These are phyloP conservation scores for Paramecium bursaria DNA, from an alignment of 73 alveolate genomes.

Conservation along the genomic window DNA sequence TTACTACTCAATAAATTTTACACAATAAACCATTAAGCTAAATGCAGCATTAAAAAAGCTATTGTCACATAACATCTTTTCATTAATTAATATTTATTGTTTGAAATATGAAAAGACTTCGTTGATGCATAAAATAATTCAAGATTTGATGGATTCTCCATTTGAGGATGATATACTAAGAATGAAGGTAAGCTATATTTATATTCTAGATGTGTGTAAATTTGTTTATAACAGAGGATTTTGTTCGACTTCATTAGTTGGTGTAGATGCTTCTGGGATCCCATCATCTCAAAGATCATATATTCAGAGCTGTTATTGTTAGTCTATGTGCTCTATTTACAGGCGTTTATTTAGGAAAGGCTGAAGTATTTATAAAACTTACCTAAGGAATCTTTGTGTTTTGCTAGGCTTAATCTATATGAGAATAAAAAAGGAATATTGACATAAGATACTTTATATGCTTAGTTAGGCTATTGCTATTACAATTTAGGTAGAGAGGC, in stretches of 20 bases:
- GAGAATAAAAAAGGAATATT: conserved; percentile 1
- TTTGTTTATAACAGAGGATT: conserved; percentile 21
- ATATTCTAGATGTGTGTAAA: conserved; percentile 47
- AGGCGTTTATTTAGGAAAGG: conserved; percentile 35
- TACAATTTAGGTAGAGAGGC: conserved; percentile 36
- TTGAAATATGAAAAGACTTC: background rate
- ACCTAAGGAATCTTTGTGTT: conserved; percentile 44
- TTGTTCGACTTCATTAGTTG: conserved; percentile 8
- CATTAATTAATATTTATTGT: conserved; percentile 51
- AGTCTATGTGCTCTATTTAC: conserved; percentile 54
- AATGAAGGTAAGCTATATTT: too few species aligned
- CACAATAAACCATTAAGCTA: conserved; percentile 28
- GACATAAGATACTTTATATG: conserved; percentile 16
- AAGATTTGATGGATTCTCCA: conserved; percentile 7
- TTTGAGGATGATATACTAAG: conserved; percentile 55
- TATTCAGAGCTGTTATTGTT: conserved; percentile 37
- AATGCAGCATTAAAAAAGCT: conserved; percentile 29
- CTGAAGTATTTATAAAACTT: background rate
- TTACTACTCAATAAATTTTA: conserved; percentile 26
- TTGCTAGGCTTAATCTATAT: conserved; percentile 45
- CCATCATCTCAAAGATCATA: conserved; percentile 26
- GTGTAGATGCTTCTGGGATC: background rate
- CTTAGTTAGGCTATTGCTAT: conserved; percentile 40
- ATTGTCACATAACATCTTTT: conserved; percentile 41
- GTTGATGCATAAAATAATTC: conserved; percentile 7